These are phyloP conservation scores for Starmerella sp. DNA, from an alignment of 805 yeast genomes.

Conservation along the genomic window DNA sequence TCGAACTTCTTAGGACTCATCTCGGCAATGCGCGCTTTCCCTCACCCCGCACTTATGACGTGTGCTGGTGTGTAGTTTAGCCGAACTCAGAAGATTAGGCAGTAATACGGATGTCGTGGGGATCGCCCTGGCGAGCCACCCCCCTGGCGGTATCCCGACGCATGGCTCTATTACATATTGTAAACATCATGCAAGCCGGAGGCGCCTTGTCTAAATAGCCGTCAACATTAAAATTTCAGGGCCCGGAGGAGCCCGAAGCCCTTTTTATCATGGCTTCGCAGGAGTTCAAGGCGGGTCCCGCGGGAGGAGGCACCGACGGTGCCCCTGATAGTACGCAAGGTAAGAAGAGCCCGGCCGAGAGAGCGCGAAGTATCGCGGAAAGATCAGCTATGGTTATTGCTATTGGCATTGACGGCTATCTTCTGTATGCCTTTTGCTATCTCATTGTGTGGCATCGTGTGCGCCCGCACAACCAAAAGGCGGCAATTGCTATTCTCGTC, in stretches of 20 bases:
- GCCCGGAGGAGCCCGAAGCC: not conserved
- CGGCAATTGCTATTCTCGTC: conserved; percentile 18
- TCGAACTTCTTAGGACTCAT: not conserved
- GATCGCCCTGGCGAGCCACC: no score
- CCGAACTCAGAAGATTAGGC: no score
- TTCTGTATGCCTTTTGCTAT: conserved; percentile 21
- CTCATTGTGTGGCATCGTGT: conserved; percentile 17
- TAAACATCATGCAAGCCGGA: no score
- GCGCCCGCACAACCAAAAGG: conserved; percentile 6
- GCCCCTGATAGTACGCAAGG: not conserved
- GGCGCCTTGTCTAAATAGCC: no score
- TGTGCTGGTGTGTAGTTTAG: no score
- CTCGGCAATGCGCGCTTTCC: no score
- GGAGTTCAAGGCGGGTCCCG: not conserved
- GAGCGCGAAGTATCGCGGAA: not conserved
- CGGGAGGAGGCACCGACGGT: not conserved
- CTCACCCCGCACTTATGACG: no score
- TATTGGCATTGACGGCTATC: conserved; percentile 17
- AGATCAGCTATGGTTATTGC: not conserved
- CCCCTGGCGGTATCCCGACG: no score
- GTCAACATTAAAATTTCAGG: not conserved
- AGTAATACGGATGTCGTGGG: no score
- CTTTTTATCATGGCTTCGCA: not conserved
- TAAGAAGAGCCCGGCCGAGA: not conserved
- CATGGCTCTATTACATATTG: no score